Evolutionary conservation across 805 yeast genomes (phyloP), one percentile per base, ranked within the genome.

Genomic region (Scheffersomyces lignosus): DNA sequence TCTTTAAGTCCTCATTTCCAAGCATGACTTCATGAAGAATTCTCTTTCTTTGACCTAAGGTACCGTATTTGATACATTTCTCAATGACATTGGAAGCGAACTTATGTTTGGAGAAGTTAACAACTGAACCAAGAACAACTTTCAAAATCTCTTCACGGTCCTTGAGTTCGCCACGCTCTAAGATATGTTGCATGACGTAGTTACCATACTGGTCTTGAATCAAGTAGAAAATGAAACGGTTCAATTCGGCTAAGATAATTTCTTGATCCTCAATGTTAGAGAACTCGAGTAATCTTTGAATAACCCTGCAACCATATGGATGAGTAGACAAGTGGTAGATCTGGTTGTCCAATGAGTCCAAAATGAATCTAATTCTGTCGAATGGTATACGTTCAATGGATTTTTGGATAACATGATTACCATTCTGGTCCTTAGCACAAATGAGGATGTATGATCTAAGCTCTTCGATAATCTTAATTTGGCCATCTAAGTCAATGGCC

Each of bases 31-130:
- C 85, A 38, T 76, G 78, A 40, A 85, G 75, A 27, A 91, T 75
- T 26, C 69, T 56, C 41, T 67, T 62, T 44, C 89, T 75, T 60
- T 89, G 95, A 4, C 63, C 68, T 6, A 66, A 60, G 13, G 77
- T 71, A 31, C 96, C 95, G 59, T 73, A 77, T 38, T 86, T 73
- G 39, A 93, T 87, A 51, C 96, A 87, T 59, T 87, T 89, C 61
- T 93, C 99, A 48, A 93, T 96, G 20, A 95, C 99, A 60, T 93
- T 93, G 0, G 96, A 88, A 2, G 99, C 98, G 70, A 89, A 93
- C 64, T 93, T 93, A 68, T 93, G 99, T 54, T 87, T 84, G n/a
- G 96, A 87, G 41, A 89, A 83, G 36, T 77, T 80, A 22, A 93
- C 87, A 32, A 87, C 81, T 14, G 80, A 75, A 18, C 81, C 81